Percentiles rank a stretch among this genome's conserved stretches.
phyloP scores from a whole-genome alignment of 2,329 filamentous ascomycete genomes.

The Fusarium proliferatum region DNA sequence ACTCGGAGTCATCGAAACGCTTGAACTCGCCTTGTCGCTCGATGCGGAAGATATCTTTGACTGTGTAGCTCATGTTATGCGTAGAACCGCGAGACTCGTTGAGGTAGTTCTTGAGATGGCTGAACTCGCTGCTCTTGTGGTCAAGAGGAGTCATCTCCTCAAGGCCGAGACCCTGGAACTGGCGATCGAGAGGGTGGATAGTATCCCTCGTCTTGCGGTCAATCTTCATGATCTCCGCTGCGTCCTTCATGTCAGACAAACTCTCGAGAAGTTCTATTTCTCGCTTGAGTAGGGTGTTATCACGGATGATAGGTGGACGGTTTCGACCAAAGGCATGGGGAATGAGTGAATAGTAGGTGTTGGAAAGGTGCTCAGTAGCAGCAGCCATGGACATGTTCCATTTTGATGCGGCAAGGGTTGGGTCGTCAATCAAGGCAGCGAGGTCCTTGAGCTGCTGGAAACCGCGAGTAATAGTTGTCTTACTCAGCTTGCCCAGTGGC shows the following conservation, averaged over 20 bases:
- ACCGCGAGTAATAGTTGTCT: constrained; percentile 77
- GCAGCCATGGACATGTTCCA: constrained; percentile 52
- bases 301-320: constrained; percentile 74
- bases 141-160: constrained; percentile 80
- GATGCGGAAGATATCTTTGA: constrained; percentile 85
- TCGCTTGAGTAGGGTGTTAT: constrained; percentile 69
- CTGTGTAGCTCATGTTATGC: constrained; percentile 68
- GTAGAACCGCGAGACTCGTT: constrained; percentile 72
- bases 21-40: constrained; percentile 77
- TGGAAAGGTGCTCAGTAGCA: constrained; percentile 74
- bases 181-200: constrained; percentile 75
- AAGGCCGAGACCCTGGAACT: constrained; percentile 77
- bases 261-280: constrained; percentile 85
- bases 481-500: constrained; percentile 86
- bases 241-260: constrained; percentile 86
- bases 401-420: constrained; percentile 56
- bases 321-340: constrained; percentile 83
- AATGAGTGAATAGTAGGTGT: constrained; percentile 83
- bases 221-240: constrained; percentile 79
- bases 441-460: constrained; percentile 83
- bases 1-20: constrained; percentile 71
- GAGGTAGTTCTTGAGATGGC: constrained; percentile 75
- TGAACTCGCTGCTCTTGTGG: constrained; percentile 69
- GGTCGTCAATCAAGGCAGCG: constrained; percentile 71
- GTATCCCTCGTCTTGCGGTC: constrained; percentile 61